Evolutionary conservation across 768 basidiomycete species (phyloP).

Genomic region (Tricholoma sp.): DNA sequence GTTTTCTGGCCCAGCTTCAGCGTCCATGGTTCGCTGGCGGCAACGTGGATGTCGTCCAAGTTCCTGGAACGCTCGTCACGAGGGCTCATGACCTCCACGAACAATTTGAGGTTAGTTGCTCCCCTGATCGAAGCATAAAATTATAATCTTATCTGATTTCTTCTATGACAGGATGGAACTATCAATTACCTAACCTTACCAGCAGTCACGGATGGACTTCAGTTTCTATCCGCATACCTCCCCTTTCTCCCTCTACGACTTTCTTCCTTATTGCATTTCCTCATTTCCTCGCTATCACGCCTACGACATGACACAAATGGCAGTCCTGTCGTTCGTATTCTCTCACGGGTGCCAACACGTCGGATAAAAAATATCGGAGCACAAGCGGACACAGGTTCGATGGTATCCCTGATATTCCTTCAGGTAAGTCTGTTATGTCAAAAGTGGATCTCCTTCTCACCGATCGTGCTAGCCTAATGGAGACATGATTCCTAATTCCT

Average conservation of each 20-base stretch:
- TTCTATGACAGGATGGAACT: conserved; percentile 62
- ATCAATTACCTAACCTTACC: conserved; percentile 77
- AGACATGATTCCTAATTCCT: conserved; percentile 64
- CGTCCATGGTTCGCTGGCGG: conserved; percentile 87
- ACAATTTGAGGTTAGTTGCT: conserved; percentile 64
- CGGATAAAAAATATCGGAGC: conserved; percentile 56
- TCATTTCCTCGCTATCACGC: conserved; percentile 48
- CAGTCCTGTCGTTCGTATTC: conserved; percentile 59
- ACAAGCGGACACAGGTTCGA: conserved; percentile 60
- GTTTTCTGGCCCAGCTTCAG: conserved; percentile 53
- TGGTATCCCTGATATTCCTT: conserved; percentile 58
- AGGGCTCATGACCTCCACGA: conserved; percentile 56
- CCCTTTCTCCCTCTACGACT: conserved; percentile 76
- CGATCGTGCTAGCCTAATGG: conserved; percentile 48
- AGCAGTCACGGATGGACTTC: conserved; percentile 74
- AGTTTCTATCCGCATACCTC: conserved; percentile 72
- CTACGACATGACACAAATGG: conserved; percentile 60
- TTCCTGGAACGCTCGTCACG: conserved; percentile 68
- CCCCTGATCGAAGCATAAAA: conserved; percentile 4
- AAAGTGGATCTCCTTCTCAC: conserved; percentile 2
- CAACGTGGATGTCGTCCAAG: conserved; percentile 78
- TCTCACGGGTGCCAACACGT: conserved; percentile 56
- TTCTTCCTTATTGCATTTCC: conserved; percentile 60
- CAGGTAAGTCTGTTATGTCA: conserved; percentile 38
- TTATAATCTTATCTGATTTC: not conserved